A percentile compares a stretch with the other conserved stretches of the same genome.
Conservation (phyloP, 2,329 filamentous ascomycete genomes). For the Beauveria caledonica region DNA sequence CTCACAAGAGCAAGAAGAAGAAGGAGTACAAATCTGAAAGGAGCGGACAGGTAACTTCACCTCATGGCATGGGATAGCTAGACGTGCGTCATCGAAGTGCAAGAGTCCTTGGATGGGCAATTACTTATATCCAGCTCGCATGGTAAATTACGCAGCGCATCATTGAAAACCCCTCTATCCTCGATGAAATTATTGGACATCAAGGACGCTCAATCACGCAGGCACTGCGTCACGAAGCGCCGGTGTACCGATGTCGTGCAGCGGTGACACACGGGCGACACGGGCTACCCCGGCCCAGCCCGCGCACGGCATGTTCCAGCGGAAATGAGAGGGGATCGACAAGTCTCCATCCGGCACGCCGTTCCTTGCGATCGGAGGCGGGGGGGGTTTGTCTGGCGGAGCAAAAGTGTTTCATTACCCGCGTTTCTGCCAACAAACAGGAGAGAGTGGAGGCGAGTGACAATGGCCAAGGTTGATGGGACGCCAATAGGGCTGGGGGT, state of each 20-base stretch:
- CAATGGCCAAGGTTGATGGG: background rate
- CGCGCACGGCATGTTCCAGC: background rate
- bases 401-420: background rate
- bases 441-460: too few relatives aligned
- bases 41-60: background rate
- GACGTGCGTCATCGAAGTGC: background rate
- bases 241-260: background rate
- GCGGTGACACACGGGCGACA: background rate
- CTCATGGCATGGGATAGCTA: slow-evolving; percentile 9
- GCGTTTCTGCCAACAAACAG: background rate
- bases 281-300: background rate
- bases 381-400: background rate
- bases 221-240: slow-evolving; percentile 4
- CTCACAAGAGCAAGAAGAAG: slow-evolving; percentile 10
- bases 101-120: background rate
- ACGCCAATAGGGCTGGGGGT: background rate
- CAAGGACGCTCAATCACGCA: background rate
- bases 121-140: background rate
- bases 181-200: background rate
- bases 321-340: slow-evolving; percentile 12
- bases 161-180: background rate
- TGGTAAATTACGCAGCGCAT: background rate
- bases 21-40: slow-evolving; percentile 12
- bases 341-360: background rate
- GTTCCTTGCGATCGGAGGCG: background rate